Conservation (phyloP, 345 rosid genomes). For the Syzygium jambos region DNA sequence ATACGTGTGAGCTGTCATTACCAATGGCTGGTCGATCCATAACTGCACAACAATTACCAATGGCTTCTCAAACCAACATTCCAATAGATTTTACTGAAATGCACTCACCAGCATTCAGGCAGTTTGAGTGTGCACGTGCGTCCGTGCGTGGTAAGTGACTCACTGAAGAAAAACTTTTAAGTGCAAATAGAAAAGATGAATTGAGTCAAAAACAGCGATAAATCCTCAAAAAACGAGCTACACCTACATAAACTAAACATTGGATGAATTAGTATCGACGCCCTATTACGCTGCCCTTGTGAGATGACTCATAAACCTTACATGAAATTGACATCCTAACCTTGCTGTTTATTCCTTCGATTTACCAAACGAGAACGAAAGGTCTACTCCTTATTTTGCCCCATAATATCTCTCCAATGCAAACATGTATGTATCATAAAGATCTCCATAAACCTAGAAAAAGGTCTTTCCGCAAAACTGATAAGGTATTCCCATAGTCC, state of each 20-base stretch:
- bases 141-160: neutral
- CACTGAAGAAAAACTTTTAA: neutral
- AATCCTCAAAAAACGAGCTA: neutral
- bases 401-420: neutral
- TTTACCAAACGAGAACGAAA: neutral
- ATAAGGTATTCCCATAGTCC: neutral
- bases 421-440: neutral
- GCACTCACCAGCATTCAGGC: neutral
- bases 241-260: neutral
- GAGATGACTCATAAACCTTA: neutral
- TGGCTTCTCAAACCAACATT: neutral
- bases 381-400: neutral
- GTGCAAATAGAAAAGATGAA: neutral
- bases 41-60: neutral
- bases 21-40: neutral
- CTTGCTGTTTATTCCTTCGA: neutral
- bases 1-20: neutral
- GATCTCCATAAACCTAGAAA: neutral
- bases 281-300: neutral
- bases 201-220: neutral
- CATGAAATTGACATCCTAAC: neutral
- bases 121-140: neutral
- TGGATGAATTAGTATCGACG: neutral
- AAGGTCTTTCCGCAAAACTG: neutral
- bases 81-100: neutral